Conservation (phyloP, 2,329 filamentous ascomycete species). For the Botrytis squamosa region DNA sequence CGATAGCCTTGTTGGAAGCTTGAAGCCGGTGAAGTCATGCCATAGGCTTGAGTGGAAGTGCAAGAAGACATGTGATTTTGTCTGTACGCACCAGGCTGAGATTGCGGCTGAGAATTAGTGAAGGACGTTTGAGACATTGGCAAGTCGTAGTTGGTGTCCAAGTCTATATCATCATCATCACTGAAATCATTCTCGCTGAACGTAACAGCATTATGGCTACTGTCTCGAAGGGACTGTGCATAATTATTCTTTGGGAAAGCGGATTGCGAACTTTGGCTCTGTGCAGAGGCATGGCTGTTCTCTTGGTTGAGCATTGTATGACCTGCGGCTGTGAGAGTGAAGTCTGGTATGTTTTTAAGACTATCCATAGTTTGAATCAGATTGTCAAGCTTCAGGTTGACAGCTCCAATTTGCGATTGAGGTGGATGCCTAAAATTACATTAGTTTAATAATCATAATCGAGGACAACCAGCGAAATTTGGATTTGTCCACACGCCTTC, state of each 20-base stretch:
- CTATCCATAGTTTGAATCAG: neutral
- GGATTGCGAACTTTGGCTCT: neutral
- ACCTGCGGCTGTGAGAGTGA: neutral
- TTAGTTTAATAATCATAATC: neutral
- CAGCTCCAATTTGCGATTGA: neutral
- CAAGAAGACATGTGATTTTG: neutral
- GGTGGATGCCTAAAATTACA: neutral
- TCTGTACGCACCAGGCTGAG: neutral
- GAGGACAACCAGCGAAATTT: neutral
- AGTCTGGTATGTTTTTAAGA: neutral
- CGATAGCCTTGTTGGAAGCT: neutral
- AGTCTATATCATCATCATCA: constrained; percentile 5
- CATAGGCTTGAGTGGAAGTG: neutral
- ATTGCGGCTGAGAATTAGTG: neutral
- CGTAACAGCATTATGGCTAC: neutral
- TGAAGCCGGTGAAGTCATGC: neutral
- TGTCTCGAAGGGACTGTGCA: neutral
- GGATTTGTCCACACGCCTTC: neutral
- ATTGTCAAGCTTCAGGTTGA: neutral
- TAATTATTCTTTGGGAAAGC: neutral
- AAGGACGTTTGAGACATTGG: neutral
- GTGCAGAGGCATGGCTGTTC: neutral
- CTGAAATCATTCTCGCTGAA: constrained; percentile 6
- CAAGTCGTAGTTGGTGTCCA: neutral
- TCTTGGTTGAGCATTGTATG: neutral